Conservation (phyloP, 2,329 filamentous ascomycete genomes). For the Salinomyces thailandicus region DNA sequence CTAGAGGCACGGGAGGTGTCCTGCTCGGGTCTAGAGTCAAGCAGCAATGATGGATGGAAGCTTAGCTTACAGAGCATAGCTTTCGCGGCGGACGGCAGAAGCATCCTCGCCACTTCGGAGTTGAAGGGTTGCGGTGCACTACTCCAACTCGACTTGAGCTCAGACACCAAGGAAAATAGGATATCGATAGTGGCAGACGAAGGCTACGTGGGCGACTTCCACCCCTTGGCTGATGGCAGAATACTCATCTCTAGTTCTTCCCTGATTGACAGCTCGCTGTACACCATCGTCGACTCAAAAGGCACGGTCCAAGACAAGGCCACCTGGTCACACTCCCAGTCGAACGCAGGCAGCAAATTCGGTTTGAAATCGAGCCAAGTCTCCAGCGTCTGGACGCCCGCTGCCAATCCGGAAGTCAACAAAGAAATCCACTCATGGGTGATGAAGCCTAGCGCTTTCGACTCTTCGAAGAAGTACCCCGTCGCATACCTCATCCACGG, state of each 20-base stretch:
- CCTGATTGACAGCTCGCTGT: slow-evolving; percentile 61
- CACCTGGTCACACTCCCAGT: slow-evolving; percentile 42
- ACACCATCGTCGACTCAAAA: slow-evolving; percentile 50
- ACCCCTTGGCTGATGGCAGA: slow-evolving; percentile 39
- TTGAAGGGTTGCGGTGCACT: slow-evolving; percentile 53
- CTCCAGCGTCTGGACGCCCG: slow-evolving; percentile 58
- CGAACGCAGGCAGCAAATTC: slow-evolving; percentile 55
- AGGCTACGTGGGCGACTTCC: slow-evolving; percentile 46
- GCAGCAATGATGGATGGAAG: slow-evolving; percentile 37
- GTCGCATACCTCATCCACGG: slow-evolving; percentile 25
- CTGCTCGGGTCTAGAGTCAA: neutral
- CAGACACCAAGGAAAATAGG: neutral
- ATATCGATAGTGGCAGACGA: slow-evolving; percentile 21
- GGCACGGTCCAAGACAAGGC: slow-evolving; percentile 31
- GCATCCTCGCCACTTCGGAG: slow-evolving; percentile 65
- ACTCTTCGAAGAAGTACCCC: slow-evolving; percentile 19
- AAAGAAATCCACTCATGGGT: slow-evolving; percentile 51
- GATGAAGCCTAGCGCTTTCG: slow-evolving; percentile 19
- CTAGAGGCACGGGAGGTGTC: slow-evolving; percentile 4
- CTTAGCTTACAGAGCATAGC: slow-evolving; percentile 40
- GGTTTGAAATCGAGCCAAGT: slow-evolving; percentile 55
- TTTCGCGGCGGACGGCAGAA: slow-evolving; percentile 46
- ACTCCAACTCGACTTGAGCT: slow-evolving; percentile 14
- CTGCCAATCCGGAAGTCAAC: slow-evolving; percentile 39
- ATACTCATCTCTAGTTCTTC: slow-evolving; percentile 60